A percentile compares a stretch with the other conserved stretches of the same genome.
Conservation (phyloP, 441 rosid genomes). For the Pelargonium hybrid region DNA sequence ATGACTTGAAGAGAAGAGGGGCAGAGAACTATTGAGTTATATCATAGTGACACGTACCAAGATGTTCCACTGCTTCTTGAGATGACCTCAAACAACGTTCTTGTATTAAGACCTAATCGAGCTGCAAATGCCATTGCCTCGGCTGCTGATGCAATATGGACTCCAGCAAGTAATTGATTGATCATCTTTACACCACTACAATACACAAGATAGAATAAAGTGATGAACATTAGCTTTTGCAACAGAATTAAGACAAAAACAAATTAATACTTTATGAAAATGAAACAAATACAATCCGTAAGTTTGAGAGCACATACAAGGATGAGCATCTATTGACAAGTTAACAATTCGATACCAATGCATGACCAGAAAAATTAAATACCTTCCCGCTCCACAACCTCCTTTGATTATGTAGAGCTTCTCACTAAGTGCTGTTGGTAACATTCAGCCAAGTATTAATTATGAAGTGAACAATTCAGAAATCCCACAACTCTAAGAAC, state of each 20-base stretch:
- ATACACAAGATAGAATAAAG: constrained; percentile 17
- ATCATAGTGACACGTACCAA: constrained; percentile 43
- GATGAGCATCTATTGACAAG: neutral
- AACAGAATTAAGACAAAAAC: neutral
- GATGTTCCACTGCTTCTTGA: constrained; percentile 65
- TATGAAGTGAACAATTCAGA: constrained; percentile 16
- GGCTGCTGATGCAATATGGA: constrained; percentile 93
- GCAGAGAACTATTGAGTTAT: neutral
- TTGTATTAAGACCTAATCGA: constrained; percentile 77
- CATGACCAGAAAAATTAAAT: constrained; percentile 20
- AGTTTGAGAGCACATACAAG: neutral
- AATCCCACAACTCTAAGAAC: constrained; percentile 15
- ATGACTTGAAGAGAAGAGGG: neutral
- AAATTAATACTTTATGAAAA: neutral
- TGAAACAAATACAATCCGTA: neutral
- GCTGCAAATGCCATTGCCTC: constrained; percentile 98
- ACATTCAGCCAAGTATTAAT: constrained; percentile 21
- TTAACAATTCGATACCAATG: neutral
- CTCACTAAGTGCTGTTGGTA: constrained; percentile 74
- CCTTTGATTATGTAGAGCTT: constrained; percentile 88
- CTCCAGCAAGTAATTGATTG: constrained; percentile 96
- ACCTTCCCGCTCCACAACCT: constrained; percentile 98
- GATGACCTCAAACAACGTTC: constrained; percentile 59
- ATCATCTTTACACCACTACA: constrained; percentile 84
- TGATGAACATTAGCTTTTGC: neutral